Evolutionary conservation across 257 asterid genomes (phyloP).

Genomic region (Solanum sejunctum): DNA sequence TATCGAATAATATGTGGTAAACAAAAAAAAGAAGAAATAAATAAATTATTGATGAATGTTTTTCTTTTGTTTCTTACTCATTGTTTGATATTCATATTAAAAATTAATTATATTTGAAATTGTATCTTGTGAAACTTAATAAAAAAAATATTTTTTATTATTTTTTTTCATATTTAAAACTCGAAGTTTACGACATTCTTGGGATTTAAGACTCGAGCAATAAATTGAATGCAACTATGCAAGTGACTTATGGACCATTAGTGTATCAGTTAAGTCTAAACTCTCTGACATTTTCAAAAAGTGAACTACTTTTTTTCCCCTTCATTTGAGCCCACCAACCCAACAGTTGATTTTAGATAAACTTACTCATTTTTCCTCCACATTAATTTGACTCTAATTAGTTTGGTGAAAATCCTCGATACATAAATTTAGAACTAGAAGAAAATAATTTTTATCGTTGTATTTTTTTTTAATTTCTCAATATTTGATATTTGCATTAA

Average conservation of each 20-base stretch:
- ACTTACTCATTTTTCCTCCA: not conserved
- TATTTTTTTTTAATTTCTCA: not conserved
- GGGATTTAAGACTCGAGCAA: not conserved
- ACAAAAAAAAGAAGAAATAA: not conserved
- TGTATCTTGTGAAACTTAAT: too few species aligned
- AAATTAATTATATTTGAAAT: too few species aligned
- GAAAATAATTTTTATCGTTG: not conserved
- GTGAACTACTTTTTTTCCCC: not conserved
- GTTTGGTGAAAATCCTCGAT: not conserved
- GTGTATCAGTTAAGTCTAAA: not conserved
- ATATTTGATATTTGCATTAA: not conserved
- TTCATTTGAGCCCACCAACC: not conserved
- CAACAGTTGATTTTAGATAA: not conserved
- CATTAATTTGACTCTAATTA: not conserved
- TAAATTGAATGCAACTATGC: not conserved
- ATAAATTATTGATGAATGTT: not conserved
- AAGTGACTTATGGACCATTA: too few species aligned
- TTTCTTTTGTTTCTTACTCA: too few species aligned
- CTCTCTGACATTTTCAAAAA: not conserved
- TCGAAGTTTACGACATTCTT: too few species aligned
- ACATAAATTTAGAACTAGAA: not conserved
- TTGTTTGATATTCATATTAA: too few species aligned
- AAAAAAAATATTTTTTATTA: too few species aligned
- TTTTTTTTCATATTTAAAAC: too few species aligned
- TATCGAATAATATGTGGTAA: accelerated